Conservation (phyloP, 441 rosid species). For the Macaranga tanarius region DNA sequence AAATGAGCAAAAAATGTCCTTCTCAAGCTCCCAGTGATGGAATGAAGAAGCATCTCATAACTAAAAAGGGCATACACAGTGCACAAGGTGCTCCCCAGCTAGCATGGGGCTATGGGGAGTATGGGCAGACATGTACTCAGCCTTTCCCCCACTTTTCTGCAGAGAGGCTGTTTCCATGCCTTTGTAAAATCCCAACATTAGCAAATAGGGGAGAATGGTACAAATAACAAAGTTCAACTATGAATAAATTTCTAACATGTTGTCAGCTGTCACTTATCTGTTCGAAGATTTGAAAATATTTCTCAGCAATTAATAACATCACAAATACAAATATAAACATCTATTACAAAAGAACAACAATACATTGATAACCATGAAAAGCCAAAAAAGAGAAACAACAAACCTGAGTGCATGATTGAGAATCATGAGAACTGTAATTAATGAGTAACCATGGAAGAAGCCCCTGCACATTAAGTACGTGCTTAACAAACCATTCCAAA, state of each 20-base stretch:
- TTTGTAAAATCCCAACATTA: no score
- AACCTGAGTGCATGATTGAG: constrained; percentile 97
- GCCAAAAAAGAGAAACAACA: constrained; percentile 22
- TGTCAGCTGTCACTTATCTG: neutral
- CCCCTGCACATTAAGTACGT: constrained; percentile 54
- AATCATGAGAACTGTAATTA: constrained; percentile 81
- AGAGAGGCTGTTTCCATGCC: no score
- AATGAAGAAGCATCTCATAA: no score
- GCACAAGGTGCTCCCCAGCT: no score
- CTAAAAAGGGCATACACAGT: no score
- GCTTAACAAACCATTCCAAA: neutral
- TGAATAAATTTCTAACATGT: neutral
- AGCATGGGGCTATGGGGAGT: no score
- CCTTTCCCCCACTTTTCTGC: no score
- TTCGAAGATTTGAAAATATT: neutral
- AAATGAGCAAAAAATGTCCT: no score
- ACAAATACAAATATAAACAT: neutral
- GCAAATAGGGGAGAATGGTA: no score
- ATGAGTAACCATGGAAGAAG: constrained; percentile 92
- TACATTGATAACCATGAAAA: neutral
- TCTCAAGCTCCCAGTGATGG: no score
- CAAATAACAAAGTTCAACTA: neutral
- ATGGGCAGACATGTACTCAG: no score
- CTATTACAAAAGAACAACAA: constrained; percentile 8
- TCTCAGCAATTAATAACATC: neutral